Conservation (phyloP, 768 basidiomycete genomes). For the Scleroderma bovista region DNA sequence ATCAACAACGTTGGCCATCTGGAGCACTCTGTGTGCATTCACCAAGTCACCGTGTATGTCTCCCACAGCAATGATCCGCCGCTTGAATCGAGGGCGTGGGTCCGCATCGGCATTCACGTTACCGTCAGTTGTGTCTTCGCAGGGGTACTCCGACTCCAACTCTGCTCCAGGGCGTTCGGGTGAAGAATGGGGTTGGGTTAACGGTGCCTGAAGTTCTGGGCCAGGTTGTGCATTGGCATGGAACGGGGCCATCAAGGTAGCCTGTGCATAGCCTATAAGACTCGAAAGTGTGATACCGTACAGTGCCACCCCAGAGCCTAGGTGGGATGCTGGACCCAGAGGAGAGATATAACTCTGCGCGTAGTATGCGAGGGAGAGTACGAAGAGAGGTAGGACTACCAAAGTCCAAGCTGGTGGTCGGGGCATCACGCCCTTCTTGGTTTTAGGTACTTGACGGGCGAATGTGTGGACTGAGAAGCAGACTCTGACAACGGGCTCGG, state of each 20-base stretch:
- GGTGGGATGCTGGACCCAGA: conserved; percentile 28
- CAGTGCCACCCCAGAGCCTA: conserved; percentile 17
- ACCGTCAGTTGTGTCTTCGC: background rate
- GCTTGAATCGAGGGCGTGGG: conserved; percentile 28
- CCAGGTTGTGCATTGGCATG: conserved; percentile 7
- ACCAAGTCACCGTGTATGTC: conserved; percentile 87
- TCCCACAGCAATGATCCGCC: conserved; percentile 79
- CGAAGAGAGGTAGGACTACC: conserved; percentile 18
- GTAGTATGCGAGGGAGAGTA: conserved; percentile 27
- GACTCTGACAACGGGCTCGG: no score
- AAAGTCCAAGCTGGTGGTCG: conserved; percentile 16
- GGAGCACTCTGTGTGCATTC: conserved; percentile 75
- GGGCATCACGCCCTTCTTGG: conserved; percentile 14
- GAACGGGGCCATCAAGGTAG: conserved; percentile 17
- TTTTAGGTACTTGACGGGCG: background rate
- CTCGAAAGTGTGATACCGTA: conserved; percentile 19
- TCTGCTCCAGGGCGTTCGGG: conserved; percentile 6
- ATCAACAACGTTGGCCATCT: conserved; percentile 76
- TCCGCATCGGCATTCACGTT: conserved; percentile 1
- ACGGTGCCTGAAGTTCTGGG: conserved; percentile 5
- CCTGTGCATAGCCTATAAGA: conserved; percentile 22
- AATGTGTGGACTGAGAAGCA: background rate
- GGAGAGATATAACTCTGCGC: conserved; percentile 26
- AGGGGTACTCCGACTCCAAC: background rate
- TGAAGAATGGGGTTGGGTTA: background rate